Percentiles rank a stretch among this genome's conserved stretches.
Evolutionary conservation across 176 grass and related monocot genomes (phyloP).

Genomic region (Raddia guianensis): DNA sequence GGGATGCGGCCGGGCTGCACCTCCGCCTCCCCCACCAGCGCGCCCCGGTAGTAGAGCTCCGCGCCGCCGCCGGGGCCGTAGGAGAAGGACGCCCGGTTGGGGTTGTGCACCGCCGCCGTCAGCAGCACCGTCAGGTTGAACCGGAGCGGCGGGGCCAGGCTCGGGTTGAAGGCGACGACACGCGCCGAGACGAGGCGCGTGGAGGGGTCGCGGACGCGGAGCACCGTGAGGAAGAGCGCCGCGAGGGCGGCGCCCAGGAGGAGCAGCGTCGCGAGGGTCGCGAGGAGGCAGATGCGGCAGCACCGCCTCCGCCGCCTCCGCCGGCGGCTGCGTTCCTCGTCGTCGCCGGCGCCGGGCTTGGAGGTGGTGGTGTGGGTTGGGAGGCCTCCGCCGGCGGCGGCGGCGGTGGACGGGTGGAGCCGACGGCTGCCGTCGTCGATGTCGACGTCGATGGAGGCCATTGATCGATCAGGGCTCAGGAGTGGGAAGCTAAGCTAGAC

Average conservation of each 20-base stretch:
- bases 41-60: constrained; percentile 55
- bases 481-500: too few species aligned
- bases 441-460: not conserved
- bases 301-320: not conserved
- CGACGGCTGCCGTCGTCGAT: not conserved
- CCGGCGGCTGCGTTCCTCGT: not conserved
- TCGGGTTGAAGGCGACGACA: constrained; percentile 44
- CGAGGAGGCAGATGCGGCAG: constrained; percentile 31
- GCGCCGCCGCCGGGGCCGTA: constrained; percentile 29
- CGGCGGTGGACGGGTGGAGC: not conserved
- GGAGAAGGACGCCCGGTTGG: constrained; percentile 70
- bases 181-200: constrained; percentile 48
- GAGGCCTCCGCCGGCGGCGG: not conserved
- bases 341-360: not conserved
- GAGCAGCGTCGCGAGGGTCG: constrained; percentile 31
- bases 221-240: constrained; percentile 67
- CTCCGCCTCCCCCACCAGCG: constrained; percentile 51
- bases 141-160: constrained; percentile 11
- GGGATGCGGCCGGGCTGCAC: constrained; percentile 53
- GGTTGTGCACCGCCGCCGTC: constrained; percentile 63
- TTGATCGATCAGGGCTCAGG: not conserved
- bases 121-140: constrained; percentile 74
- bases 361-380: constrained; percentile 10
- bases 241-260: constrained; percentile 47
- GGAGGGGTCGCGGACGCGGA: constrained; percentile 63